Conservation (phyloP, 2,329 filamentous ascomycete genomes). For the Dissoconium aciculare region DNA sequence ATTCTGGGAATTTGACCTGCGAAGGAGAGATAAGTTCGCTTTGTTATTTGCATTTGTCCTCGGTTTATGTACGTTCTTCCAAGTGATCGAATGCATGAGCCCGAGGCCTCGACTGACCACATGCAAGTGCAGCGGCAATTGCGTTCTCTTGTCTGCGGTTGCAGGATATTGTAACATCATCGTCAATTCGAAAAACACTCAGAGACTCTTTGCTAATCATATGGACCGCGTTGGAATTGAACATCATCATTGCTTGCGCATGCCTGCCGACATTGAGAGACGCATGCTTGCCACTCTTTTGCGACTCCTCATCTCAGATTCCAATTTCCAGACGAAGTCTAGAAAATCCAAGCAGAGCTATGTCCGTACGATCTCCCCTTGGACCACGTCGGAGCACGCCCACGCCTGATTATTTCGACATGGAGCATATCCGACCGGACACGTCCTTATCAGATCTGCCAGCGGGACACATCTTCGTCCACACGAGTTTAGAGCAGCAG, state of each 20-base stretch:
- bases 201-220: too few relatives aligned
- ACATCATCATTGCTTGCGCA: constrained; percentile 24
- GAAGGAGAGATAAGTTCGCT: constrained; percentile 20
- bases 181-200: too few relatives aligned
- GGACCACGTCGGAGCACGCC: neutral
- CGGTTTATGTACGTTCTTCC: constrained; percentile 12
- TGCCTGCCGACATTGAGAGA: constrained; percentile 26
- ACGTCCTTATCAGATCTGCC: neutral
- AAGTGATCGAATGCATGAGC: too few relatives aligned
- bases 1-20: constrained; percentile 23
- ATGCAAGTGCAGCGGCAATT: too few relatives aligned
- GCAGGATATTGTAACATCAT: too few relatives aligned
- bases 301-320: constrained; percentile 2
- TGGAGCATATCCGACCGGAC: neutral
- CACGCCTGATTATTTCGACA: neutral
- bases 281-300: constrained; percentile 24
- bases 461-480: neutral
- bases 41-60: constrained; percentile 24
- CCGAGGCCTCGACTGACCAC: too few relatives aligned
- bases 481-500: neutral
- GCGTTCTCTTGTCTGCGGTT: too few relatives aligned
- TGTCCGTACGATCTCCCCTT: neutral
- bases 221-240: constrained; percentile 25
- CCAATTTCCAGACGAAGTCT: neutral
- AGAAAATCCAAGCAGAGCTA: too few relatives aligned